phyloP scores from a whole-genome alignment of 2,329 filamentous ascomycete species.

The Fusarium sp. region DNA sequence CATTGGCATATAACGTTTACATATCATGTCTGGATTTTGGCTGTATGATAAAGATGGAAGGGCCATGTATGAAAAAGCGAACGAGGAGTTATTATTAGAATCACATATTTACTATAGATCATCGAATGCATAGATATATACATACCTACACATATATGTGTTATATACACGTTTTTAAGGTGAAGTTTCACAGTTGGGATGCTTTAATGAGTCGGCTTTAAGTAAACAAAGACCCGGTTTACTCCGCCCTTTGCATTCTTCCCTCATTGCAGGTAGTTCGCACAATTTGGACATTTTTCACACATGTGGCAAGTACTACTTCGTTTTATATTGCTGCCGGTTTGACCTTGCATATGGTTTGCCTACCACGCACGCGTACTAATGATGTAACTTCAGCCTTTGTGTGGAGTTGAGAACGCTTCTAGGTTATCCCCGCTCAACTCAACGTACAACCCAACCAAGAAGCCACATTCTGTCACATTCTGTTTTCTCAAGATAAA shows the following conservation, averaged over 20 bases:
- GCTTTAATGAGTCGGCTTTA: not conserved
- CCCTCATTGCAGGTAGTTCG: too few species aligned
- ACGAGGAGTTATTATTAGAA: constrained; percentile 9
- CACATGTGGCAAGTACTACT: not conserved
- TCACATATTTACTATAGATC: not conserved
- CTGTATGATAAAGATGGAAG: constrained; percentile 4
- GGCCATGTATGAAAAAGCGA: not conserved
- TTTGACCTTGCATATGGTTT: not conserved
- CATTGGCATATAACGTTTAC: not conserved
- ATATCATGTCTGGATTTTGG: constrained; percentile 6
- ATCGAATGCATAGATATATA: not conserved
- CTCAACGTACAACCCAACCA: not conserved
- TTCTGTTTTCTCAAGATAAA: not conserved
- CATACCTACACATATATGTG: not conserved
- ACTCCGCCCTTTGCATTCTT: too few species aligned
- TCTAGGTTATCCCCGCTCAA: not conserved
- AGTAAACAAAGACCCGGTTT: not conserved
- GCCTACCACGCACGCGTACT: not conserved
- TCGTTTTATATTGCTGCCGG: not conserved
- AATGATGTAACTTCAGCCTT: too few species aligned
- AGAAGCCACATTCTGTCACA: not conserved
- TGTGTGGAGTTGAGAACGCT: not conserved
- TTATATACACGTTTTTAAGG: not conserved
- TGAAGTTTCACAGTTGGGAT: not conserved
- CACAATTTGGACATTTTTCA: too few species aligned